phyloP scores from a whole-genome alignment of 2,329 filamentous ascomycete genomes.

The Aspergillus niger region DNA sequence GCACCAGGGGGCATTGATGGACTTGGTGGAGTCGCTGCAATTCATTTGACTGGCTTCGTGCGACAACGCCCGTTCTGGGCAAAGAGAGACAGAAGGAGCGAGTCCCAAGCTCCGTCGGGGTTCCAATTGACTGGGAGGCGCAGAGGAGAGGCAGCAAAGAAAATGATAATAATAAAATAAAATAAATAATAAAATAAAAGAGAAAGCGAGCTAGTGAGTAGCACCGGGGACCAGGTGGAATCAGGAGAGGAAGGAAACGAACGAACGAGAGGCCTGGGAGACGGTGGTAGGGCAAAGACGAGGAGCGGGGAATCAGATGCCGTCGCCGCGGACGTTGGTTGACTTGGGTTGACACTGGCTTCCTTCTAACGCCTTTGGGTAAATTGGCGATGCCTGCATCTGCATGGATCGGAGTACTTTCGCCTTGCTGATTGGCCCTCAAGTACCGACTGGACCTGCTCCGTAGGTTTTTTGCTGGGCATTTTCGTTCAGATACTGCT shows the following conservation, averaged over 20 bases:
- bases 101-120: slow-evolving; percentile 11
- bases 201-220: not conserved
- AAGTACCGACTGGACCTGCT: not conserved
- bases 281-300: not conserved
- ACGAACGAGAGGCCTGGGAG: not conserved
- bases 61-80: slow-evolving; percentile 5
- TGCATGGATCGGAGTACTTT: not conserved
- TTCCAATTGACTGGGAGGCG: slow-evolving; percentile 11
- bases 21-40: slow-evolving; percentile 15
- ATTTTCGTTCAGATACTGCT: not conserved
- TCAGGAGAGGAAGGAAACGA: not conserved
- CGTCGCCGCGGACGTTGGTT: not conserved
- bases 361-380: not conserved
- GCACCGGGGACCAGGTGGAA: not conserved
- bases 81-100: slow-evolving; percentile 5
- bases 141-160: not conserved
- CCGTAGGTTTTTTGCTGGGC: not conserved
- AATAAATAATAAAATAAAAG: too few relatives aligned
- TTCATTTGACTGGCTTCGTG: slow-evolving; percentile 6
- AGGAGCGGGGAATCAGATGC: slow-evolving; percentile 1
- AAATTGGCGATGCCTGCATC: not conserved
- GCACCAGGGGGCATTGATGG: slow-evolving; percentile 16
- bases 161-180: too few relatives aligned
- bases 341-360: too few relatives aligned
- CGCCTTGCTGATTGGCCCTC: not conserved